phyloP scores from a whole-genome alignment of 2,329 filamentous ascomycete genomes.

The Claviceps sp. region DNA sequence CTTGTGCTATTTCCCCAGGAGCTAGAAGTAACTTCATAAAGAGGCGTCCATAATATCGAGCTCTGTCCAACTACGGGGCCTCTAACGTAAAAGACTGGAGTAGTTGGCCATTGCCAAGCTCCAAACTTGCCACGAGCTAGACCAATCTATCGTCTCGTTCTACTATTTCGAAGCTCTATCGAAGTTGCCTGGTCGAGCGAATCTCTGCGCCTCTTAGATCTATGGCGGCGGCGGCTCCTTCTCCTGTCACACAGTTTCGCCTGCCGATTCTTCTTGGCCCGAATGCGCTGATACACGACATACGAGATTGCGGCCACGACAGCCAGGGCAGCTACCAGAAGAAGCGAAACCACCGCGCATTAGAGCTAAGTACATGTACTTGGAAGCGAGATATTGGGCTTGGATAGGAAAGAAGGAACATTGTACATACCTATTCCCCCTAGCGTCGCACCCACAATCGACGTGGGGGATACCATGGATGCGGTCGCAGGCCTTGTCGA shows the following conservation, averaged over 20 bases:
- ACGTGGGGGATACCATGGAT: not conserved
- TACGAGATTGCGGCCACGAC: constrained; percentile 1
- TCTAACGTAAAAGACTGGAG: too few species aligned
- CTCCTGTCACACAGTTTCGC: not conserved
- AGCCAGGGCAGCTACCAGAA: constrained; percentile 1
- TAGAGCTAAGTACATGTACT: not conserved
- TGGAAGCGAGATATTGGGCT: not conserved
- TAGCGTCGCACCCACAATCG: constrained; percentile 6
- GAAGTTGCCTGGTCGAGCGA: not conserved
- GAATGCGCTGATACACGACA: not conserved
- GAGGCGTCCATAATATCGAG: too few species aligned
- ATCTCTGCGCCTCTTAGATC: not conserved
- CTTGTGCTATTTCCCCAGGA: too few species aligned
- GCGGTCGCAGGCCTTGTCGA: not conserved
- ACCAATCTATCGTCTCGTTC: not conserved
- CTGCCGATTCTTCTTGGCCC: not conserved
- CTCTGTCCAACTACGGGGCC: too few species aligned
- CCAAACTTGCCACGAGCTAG: not conserved
- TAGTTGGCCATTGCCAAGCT: not conserved
- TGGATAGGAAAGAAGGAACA: not conserved
- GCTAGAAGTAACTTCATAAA: too few species aligned
- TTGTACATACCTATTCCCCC: constrained; percentile 8
- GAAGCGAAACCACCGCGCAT: not conserved
- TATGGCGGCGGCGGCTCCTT: not conserved
- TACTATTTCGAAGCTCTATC: not conserved